These are phyloP conservation scores for Hypoxylon cercidicola DNA, from an alignment of 495 filamentous ascomycete genomes.

Conservation along the genomic window DNA sequence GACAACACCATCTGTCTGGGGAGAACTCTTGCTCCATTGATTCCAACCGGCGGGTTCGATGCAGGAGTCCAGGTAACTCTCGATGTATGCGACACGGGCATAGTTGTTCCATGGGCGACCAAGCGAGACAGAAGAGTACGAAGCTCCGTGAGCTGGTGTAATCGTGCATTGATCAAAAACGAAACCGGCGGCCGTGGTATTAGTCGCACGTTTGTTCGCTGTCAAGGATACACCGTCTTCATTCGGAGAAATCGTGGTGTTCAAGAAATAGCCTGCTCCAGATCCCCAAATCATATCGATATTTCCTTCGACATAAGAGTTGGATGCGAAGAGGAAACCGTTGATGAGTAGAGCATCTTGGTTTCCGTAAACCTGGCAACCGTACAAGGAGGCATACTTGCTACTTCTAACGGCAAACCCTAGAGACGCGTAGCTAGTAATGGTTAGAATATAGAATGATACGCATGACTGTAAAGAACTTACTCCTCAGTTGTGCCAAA, in stretches of 20 bases:
- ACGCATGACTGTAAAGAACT: not conserved
- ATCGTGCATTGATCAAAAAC: constrained; percentile 67
- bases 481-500: constrained; percentile 45
- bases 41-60: constrained; percentile 71
- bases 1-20: constrained; percentile 61
- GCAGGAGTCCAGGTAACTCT: constrained; percentile 60
- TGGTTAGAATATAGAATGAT: not conserved
- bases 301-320: not conserved
- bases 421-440: not conserved
- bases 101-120: constrained; percentile 73
- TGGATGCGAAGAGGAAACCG: not conserved
- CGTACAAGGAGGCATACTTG: not conserved
- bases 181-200: constrained; percentile 63
- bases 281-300: not conserved
- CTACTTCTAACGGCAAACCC: not conserved
- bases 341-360: constrained; percentile 1
- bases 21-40: constrained; percentile 58
- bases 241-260: not conserved
- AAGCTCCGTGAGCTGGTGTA: constrained; percentile 59
- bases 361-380: not conserved
- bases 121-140: constrained; percentile 54
- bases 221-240: not conserved
- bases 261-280: not conserved
- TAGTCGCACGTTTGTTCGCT: constrained; percentile 65
- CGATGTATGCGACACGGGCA: constrained; percentile 69